Base-by-base conservation (phyloP, 345 rosid genomes). In the Eucalyptus fibrosa region DNA sequence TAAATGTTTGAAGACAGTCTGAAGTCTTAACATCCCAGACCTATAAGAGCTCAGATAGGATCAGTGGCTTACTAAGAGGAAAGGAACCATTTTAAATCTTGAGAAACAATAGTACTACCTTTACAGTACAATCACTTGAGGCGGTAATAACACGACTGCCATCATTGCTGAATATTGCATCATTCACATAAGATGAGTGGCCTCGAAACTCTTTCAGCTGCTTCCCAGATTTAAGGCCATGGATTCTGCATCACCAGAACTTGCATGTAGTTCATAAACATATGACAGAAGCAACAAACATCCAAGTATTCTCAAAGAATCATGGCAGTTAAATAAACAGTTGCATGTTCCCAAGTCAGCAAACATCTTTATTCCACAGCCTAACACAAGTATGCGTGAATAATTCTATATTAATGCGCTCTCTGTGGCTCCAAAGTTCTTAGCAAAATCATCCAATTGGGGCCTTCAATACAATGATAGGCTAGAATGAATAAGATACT, bases 1-100 rank as follows among this genome's bases (percentile, higher is more conserved):
- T 94, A 90, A 94, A 98, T 56, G 99, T 96, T 88, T 97, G 98
- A 55, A 97, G 92, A 92, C 99, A 98, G 91, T 97, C 99, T n/a
- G 99, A 94, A 51, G 96, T 93, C 94, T 98, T 98, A 89, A 94
- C 92, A 91, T 97, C 99, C 99, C 99, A 98, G 92, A 98, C 99
- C 99, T 96, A 90, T 50, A 81, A 86, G 59, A 47, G 87, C 30
- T 88, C 42, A 26, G 87, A 51, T 32, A 89, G 47, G 67, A 44
- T 88, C 55, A 44, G 82, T 23, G 3, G 42, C n/a, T 69, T 32
- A 51, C 47, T 24, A 59, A 56, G 7, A 85, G 42, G 18, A 18
- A 69, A 69, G 19, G n/a, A 37, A 86, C 40, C n/a, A 51, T 34
- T n/a, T 34, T 15, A 51, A 88, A 81, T 90, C 51, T 67, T 19